Percentiles rank a stretch among this genome's conserved stretches.
Evolutionary conservation across 352 stramenopile species (phyloP).

Genomic region (Pythium biforme): DNA sequence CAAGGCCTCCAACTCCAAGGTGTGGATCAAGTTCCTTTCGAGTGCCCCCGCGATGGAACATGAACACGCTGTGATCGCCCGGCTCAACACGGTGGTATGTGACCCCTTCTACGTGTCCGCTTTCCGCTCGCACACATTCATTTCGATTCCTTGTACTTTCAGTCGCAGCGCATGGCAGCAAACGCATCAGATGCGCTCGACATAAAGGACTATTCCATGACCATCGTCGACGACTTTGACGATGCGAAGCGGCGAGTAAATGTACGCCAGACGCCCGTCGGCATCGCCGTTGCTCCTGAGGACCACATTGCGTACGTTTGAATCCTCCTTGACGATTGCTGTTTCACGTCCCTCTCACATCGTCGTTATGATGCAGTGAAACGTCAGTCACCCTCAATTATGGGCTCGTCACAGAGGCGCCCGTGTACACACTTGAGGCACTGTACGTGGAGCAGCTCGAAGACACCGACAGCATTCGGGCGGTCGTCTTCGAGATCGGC

Average conservation of each 20-base stretch:
- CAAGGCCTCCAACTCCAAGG: constrained; percentile 42
- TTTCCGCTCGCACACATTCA: no score
- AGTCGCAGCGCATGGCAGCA: constrained; percentile 9
- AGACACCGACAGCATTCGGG: constrained; percentile 29
- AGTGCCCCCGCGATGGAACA: constrained; percentile 31
- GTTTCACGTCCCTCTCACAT: background rate
- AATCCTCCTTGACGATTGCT: background rate
- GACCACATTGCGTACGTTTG: constrained; percentile 48
- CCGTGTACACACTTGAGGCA: constrained; percentile 47
- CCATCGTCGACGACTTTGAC: constrained; percentile 45
- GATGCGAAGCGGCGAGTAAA: constrained; percentile 55
- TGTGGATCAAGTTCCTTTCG: constrained; percentile 66
- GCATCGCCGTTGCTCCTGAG: constrained; percentile 35
- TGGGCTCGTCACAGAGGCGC: constrained; percentile 53
- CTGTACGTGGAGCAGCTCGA: constrained; percentile 35
- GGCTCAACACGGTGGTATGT: constrained; percentile 43
- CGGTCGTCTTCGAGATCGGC: constrained; percentile 41
- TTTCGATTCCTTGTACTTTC: background rate
- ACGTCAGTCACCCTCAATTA: constrained; percentile 48
- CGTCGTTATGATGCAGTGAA: constrained; percentile 31
- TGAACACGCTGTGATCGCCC: constrained; percentile 40
- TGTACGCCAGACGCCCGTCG: constrained; percentile 25
- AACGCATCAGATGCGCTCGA: background rate
- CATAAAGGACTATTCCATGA: constrained; percentile 31
- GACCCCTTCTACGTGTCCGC: background rate